Conservation (phyloP, 768 basidiomycete genomes). For the Phylloporus sp. region DNA sequence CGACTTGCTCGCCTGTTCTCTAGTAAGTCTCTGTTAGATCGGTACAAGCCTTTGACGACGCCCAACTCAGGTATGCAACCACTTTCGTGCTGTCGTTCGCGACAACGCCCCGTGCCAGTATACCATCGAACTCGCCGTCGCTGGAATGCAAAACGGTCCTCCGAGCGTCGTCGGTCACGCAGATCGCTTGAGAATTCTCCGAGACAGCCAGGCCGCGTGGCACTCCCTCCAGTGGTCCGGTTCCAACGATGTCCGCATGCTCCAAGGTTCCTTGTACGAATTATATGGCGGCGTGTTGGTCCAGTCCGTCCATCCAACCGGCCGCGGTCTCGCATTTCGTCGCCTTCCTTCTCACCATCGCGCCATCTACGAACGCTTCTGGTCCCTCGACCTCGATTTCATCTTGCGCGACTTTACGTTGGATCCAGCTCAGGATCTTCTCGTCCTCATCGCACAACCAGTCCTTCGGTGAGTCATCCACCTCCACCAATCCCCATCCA, state of each 20-base stretch:
- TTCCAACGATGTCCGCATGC: slow-evolving; percentile 35
- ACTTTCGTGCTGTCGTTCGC: slow-evolving; percentile 26
- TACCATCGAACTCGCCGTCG: slow-evolving; percentile 40
- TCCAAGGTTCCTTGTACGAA: slow-evolving; percentile 47
- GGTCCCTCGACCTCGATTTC: slow-evolving; percentile 38
- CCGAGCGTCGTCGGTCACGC: slow-evolving; percentile 24
- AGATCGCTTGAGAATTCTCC: slow-evolving; percentile 37
- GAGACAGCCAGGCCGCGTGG: slow-evolving; percentile 38
- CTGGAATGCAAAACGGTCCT: slow-evolving; percentile 40
- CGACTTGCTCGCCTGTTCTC: slow-evolving; percentile 26
- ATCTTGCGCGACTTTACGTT: slow-evolving; percentile 53
- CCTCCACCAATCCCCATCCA: neutral
- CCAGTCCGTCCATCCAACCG: slow-evolving; percentile 29
- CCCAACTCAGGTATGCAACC: slow-evolving; percentile 36
- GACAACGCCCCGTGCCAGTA: slow-evolving; percentile 36
- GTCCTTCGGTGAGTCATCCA: slow-evolving; percentile 28
- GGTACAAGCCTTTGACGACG: too few relatives aligned
- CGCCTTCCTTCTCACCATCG: slow-evolving; percentile 47
- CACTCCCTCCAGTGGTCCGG: slow-evolving; percentile 34
- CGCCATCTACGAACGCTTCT: slow-evolving; percentile 41
- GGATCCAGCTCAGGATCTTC: slow-evolving; percentile 63
- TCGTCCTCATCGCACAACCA: slow-evolving; percentile 45
- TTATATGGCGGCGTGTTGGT: slow-evolving; percentile 55
- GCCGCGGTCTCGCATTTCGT: slow-evolving; percentile 36
- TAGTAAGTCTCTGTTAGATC: slow-evolving; percentile 17